phyloP scores from a whole-genome alignment of 2,329 filamentous ascomycete genomes.

The Verticillium albo-atrum region DNA sequence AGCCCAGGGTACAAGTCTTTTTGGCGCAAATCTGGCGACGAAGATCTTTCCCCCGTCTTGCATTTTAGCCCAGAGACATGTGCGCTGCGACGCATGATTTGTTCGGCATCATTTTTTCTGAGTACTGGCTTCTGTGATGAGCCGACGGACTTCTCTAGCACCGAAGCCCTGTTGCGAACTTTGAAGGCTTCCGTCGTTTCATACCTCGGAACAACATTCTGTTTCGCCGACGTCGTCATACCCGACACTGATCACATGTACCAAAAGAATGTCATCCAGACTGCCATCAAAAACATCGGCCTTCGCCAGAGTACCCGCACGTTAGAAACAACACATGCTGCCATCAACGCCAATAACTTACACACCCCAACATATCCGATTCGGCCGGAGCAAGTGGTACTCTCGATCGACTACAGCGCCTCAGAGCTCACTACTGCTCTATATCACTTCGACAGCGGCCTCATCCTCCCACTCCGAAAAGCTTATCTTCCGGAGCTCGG shows the following conservation, averaged over 20 bases:
- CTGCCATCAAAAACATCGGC: neutral
- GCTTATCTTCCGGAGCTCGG: neutral
- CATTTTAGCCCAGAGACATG: too few relatives aligned
- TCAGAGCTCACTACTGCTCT: neutral
- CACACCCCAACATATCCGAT: too few relatives aligned
- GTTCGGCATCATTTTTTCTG: neutral
- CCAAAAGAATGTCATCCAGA: neutral
- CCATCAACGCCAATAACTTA: neutral
- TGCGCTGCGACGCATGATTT: neutral
- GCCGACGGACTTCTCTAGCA: neutral
- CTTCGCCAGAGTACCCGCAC: neutral
- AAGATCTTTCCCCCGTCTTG: too few relatives aligned
- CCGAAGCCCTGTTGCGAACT: neutral
- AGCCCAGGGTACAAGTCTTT: conserved; percentile 2
- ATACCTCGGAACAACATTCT: neutral
- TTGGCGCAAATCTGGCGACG: neutral
- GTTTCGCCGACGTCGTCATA: neutral
- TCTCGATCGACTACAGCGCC: conserved; percentile 1
- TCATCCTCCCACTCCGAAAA: neutral
- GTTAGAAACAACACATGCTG: neutral
- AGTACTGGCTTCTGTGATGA: neutral
- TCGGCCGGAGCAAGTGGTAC: too few relatives aligned
- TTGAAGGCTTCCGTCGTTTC: neutral
- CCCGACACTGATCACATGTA: neutral
- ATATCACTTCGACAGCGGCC: neutral